Evolutionary conservation across 441 rosid genomes (phyloP).

Genomic region (Erysimum pusillum): DNA sequence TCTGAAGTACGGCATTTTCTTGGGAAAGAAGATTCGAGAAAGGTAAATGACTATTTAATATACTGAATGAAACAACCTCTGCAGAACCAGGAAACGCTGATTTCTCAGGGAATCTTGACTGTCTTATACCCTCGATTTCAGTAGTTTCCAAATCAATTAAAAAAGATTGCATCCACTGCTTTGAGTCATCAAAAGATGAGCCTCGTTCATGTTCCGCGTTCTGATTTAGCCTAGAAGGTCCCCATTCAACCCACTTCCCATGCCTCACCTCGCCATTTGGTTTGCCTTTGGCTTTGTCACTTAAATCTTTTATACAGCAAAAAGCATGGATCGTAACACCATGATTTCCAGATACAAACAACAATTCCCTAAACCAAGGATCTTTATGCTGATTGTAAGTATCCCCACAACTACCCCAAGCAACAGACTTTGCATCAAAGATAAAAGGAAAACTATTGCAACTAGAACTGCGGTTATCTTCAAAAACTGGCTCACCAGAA

Average conservation of each 20-base stretch:
- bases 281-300: conserved; percentile 42
- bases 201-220: conserved; percentile 48
- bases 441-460: conserved; percentile 60
- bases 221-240: conserved; percentile 63
- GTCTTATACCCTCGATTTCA: conserved; percentile 64
- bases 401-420: conserved; percentile 94
- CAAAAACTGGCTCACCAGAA: conserved; percentile 56
- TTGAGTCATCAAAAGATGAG: conserved; percentile 57
- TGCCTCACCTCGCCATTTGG: conserved; percentile 57
- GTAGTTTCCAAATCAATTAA: conserved; percentile 66
- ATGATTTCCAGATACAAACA: conserved; percentile 75
- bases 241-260: conserved; percentile 97
- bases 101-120: conserved; percentile 82
- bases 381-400: conserved; percentile 68
- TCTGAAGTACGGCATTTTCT: conserved; percentile 45
- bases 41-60: conserved; percentile 61
- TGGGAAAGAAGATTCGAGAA: conserved; percentile 51
- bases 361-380: conserved; percentile 74
- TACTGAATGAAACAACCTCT: conserved; percentile 83
- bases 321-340: conserved; percentile 93
- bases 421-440: conserved; percentile 79
- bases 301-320: conserved; percentile 52
- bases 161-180: conserved; percentile 86
- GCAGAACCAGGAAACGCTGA: conserved; percentile 80
- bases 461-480: conserved; percentile 48